Evolutionary conservation across 2,329 filamentous ascomycete species (phyloP), one percentile per base, ranked within the genome.

Genomic region (Fusarium pseudocircinatum): DNA sequence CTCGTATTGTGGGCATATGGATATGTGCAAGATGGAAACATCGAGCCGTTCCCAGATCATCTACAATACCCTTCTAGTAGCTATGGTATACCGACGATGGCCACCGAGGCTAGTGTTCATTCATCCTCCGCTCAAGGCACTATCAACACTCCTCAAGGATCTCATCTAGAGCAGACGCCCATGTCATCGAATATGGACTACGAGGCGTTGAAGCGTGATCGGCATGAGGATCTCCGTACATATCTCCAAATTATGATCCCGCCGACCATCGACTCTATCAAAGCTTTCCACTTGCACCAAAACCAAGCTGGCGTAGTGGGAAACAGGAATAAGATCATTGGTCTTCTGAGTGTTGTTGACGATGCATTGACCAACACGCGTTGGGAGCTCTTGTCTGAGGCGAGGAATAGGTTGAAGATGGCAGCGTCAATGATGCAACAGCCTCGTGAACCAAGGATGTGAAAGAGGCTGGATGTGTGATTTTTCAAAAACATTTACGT

Each of bases 161-260:
- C 74, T 16, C 69, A 74, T 7, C 61, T 69, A 4, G 75, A 76
- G 13, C 67, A 70, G 26, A 69, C 60, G 7, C 62, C 75, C 6
- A 58, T 73, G 49, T 69, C 64, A 14, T 69, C 66, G 16, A 75
- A 64, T 34, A 60, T 65, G 24, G 71, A 78, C 47, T 74, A 74
- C 13, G 76, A 78, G 12, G 62, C 60, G 7, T 26, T 76, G 37
- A 74, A 73, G 58, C 75, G 70, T 22, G 70, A 75, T 36, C 75
- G 77, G 4, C 73, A 78, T 7, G 76, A 78, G 36, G 77, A 78
- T 50, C 75, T 78, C 14, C 70, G 75, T 30, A 77, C 77, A 14
- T 78, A 78, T 34, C 66, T 78, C 2, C 76, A 78, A 39, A 77
- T 78, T 44, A 78, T 78, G 77, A 77, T 78, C 4, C 77, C 77